Evolutionary conservation across 208 protist genomes (phyloP), one percentile per base, ranked within the genome.

Genomic region (Phytomonas francai): DNA sequence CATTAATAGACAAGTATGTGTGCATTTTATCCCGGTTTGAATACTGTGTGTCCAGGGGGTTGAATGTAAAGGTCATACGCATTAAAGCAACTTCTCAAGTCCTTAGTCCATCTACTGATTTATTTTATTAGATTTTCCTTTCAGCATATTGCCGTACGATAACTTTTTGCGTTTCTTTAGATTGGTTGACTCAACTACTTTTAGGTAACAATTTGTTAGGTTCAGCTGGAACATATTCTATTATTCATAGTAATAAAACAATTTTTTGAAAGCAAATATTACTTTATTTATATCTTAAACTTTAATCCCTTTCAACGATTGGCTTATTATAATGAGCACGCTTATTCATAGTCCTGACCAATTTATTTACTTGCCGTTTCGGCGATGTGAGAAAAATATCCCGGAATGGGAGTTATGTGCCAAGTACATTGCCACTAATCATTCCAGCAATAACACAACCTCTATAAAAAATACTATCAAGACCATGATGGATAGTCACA

Each of bases 351-450:
- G 63, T 1, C 77, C 81, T 14, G 87, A 95, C 56, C 75, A 70
- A 16, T 89, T 95, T 56, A 70, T 92, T 12, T 64, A 68, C 25
- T 66, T 92, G n/a, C 89, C 89, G 2, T 93, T 88, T 64, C 87
- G 90, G 60, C 68, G 63, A 0, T 80, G 80, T 29, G 84, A 90
- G 36, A 86, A 91, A 59, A 78, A 89, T 58, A 34, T 74, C 2
- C 80, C 87, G 14, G 81, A 91, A 66, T 95, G 90, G 87, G 73
- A 61, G 25, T 30, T 85, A 29, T 89, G 82, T 76, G 69, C 71
- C 12, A 78, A 83, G 59, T 93, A 91, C 72, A 73, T 92, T 64
- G 76, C 61, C 32, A 73, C 76, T 12, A 73, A 92, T 70, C 76
- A 88, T 71, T 78, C 83, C 12, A 82, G 87, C 73, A 95, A 84